Base-by-base conservation (phyloP, 2,329 filamentous ascomycete genomes). In the Diaporthe vaccinii region DNA sequence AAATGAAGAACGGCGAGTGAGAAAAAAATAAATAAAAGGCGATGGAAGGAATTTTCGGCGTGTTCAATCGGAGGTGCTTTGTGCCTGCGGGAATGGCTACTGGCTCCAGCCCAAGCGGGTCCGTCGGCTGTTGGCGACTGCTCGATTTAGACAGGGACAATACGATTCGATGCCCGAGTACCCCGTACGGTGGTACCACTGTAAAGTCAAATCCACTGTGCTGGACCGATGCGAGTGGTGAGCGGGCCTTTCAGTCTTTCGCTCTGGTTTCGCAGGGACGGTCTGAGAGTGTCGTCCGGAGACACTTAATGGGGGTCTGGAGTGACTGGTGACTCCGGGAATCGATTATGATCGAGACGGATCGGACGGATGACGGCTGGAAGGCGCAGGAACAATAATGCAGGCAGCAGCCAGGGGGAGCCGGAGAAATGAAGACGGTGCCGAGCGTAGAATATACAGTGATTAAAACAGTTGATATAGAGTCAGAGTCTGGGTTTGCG, bases 401-500 rank as follows among this genome's bases (percentile, higher is more conserved):
- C 31, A 69, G 65, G 49, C 49, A 49, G 49, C 49, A 55, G 22
- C 34, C 46, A 34, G 34, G 65, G 46, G 9, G 15, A 55, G 65
- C 49, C 65, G 65, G 65, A 72, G 55, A 72, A 72, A 53, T 62
- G 70, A 72, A 72, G 34, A 55, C 34, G 70, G 28, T 62, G 70
- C 70, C 57, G 57, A 72, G 57, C 70, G 70, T 62, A 62, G 44
- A 72, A 72, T 62, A 73, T 62, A 73, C 71, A 73, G 71, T 73
- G 71, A 73, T 73, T 73, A 65, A 46, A 59, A 49, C 31, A 72
- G 44, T 61, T 57, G 34, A 44, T 65, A 73, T 44, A 25, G 44
- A 44, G 25, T 20, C 53, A 55, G 53, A 31, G 34, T 17, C 58
- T 65, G 53, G 51, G 41, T n/a, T n/a, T 44, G 31, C 39, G 46